Conservation (phyloP, 2,329 filamentous ascomycete genomes). For the Pseudogymnoascus sp. region DNA sequence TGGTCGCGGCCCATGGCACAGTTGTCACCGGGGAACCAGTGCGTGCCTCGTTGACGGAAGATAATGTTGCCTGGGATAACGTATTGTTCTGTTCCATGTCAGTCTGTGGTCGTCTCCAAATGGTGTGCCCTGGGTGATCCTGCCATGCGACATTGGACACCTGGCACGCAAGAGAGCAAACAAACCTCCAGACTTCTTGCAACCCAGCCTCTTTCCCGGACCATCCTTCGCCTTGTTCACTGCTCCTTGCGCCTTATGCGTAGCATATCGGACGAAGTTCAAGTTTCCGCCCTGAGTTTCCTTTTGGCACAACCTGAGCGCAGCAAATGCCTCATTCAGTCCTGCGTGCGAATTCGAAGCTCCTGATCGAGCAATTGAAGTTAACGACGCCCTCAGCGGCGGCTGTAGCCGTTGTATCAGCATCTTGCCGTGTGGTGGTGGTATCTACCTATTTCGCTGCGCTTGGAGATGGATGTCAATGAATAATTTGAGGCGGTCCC, state of each 20-base stretch:
- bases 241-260: conserved; percentile 55
- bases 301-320: conserved; percentile 18
- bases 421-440: conserved; percentile 29
- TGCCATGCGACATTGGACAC: not conserved
- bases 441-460: conserved; percentile 14
- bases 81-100: conserved; percentile 61
- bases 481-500: conserved; percentile 12
- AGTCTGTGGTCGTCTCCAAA: not conserved
- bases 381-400: conserved; percentile 36
- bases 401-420: conserved; percentile 39
- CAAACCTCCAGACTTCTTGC: conserved; percentile 84
- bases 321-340: conserved; percentile 27
- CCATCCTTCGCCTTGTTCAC: conserved; percentile 67
- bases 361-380: conserved; percentile 23
- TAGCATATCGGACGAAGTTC: conserved; percentile 27
- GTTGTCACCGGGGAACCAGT: conserved; percentile 94
- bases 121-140: not conserved
- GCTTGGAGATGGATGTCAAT: conserved; percentile 6
- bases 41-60: conserved; percentile 90
- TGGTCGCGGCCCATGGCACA: conserved; percentile 92
- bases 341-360: conserved; percentile 16
- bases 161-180: conserved; percentile 2
- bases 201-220: conserved; percentile 80
- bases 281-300: conserved; percentile 14
- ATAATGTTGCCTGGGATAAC: conserved; percentile 96